Base-by-base conservation (phyloP, 129 eudicot species). In the Tagetes erecta region DNA sequence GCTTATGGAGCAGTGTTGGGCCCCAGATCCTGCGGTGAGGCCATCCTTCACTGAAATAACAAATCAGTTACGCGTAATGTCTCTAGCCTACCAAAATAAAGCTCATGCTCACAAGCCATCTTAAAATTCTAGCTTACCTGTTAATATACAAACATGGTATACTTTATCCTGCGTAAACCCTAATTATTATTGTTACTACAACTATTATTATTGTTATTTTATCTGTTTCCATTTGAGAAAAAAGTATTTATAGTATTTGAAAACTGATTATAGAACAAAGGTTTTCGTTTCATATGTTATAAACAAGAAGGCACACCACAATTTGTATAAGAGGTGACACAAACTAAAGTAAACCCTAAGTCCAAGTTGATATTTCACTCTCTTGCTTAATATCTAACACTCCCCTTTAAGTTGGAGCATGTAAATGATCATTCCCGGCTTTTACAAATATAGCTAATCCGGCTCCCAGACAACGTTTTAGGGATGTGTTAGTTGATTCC, bases 1-100 rank as follows among this genome's bases (percentile, higher is more conserved):
- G 69, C 84, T 92, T 34, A 89, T 92, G 98, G 96, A 89, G 88
- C 86, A 87, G 53, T 92, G 98, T 75, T 92, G 98, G 98, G 83
- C 98, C 52, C 92, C 98, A 8, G 87, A 92, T 80, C 98, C 98
- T 8, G 80, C 71, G 2, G 80, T 53, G 37, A 84, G 96, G 82
- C 98, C 98, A 0, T 83, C 92, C 13, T 92, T 92, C 74, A 89
- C 96, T 1, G 96, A 92, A 77, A 92, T 92, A 56, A 88, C 96
- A 37, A 82, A 81, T 30, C 89, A 87, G 3, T 78, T 92, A 67
- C 92, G 96, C 0, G 79, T 82, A 8, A 89, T 92, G 98, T 83
- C 97, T 31, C 81, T 84, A 3, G 89, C 96, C 62, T 82, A 80
- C 72, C 97, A 81, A 72, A 68, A 83, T 53, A 90, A 87, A 81